Percentiles rank a stretch among this genome's conserved stretches.
These are phyloP conservation scores for Arthrinium puccinioides DNA, from an alignment of 2,329 filamentous ascomycete genomes.

Conservation along the genomic window DNA sequence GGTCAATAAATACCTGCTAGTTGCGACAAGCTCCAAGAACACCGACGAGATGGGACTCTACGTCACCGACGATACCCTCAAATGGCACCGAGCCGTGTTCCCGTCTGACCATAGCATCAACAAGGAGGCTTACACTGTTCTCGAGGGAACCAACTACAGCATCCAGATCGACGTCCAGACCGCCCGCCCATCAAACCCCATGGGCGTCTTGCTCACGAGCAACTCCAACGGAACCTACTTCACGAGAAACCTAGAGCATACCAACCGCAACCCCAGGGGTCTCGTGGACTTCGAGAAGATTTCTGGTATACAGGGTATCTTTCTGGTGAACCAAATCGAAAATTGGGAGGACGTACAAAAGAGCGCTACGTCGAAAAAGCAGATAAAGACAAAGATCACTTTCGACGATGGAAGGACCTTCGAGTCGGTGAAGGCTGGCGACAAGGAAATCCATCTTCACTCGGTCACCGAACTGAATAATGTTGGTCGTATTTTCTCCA, in stretches of 20 bases:
- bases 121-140: slow-evolving; percentile 83
- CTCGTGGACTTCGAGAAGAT: slow-evolving; percentile 95
- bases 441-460: slow-evolving; percentile 73
- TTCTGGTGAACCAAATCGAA: slow-evolving; percentile 80
- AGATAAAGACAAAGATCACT: slow-evolving; percentile 74
- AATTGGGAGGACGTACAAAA: slow-evolving; percentile 71
- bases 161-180: slow-evolving; percentile 93
- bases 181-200: slow-evolving; percentile 53
- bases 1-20: slow-evolving; percentile 81
- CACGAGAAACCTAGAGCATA: slow-evolving; percentile 83
- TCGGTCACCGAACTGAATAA: slow-evolving; percentile 83
- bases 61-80: slow-evolving; percentile 73
- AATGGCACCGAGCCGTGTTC: slow-evolving; percentile 91
- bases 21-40: slow-evolving; percentile 68
- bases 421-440: slow-evolving; percentile 60
- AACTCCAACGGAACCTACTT: slow-evolving; percentile 98
- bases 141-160: slow-evolving; percentile 96
- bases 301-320: slow-evolving; percentile 82
- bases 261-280: slow-evolving; percentile 70
- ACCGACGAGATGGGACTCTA: slow-evolving; percentile 91
- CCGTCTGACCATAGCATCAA: slow-evolving; percentile 70
- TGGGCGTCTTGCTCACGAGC: slow-evolving; percentile 88
- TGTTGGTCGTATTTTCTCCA: slow-evolving; percentile 82
- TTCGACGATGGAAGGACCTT: slow-evolving; percentile 94
- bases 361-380: slow-evolving; percentile 46